Evolutionary conservation across 257 asterid species (phyloP), one percentile per base, ranked within the genome.

Genomic region (Jasminum sambac): DNA sequence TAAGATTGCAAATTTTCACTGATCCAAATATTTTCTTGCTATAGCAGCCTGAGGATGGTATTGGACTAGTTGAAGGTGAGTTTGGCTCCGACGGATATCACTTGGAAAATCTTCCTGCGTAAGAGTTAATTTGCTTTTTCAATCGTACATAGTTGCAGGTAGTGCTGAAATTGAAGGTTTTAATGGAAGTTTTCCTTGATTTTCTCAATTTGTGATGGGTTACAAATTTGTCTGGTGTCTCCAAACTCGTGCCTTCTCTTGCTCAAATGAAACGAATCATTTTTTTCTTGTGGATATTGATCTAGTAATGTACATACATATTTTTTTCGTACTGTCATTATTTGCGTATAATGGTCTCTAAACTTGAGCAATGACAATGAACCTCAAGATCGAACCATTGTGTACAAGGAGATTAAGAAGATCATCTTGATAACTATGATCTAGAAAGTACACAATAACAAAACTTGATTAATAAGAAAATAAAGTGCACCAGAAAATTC

Each of bases 51-150:
- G 36, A 88, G 79, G 94, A 80, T 70, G 82, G 85, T 72, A 46
- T 82, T 68, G 89, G 80, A 34, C 70, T 83, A n/a, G 79, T 82
- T 66, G 96, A 86, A 57, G 81, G 21, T 23, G 96, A 90, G 68
- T 87, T 88, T 65, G 89, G 88, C 65, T 84, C 79, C 14, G 95
- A 88, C 60, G 90, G 85, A 14, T 85, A 85, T 80, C 82, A 82
- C 36, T 64, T 83, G 81, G 96, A 90, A 68, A 84, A 90, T 68
- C 90, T 87, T 67, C 90, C 96, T 0, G 95, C 87, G 60, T 92
- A 82, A 74, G 63, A 64, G 5, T 25, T 70, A 75, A 58, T 79
- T 72, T 77, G 62, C 72, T 34, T 60, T 64, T 61, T 48, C n/a
- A 58, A 66, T 68, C 46, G 85, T 89, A 84, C 82, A 83, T 86